Base-by-base conservation (phyloP, 176 grass and related monocot genomes). In the Chrysopogon serrulatus region DNA sequence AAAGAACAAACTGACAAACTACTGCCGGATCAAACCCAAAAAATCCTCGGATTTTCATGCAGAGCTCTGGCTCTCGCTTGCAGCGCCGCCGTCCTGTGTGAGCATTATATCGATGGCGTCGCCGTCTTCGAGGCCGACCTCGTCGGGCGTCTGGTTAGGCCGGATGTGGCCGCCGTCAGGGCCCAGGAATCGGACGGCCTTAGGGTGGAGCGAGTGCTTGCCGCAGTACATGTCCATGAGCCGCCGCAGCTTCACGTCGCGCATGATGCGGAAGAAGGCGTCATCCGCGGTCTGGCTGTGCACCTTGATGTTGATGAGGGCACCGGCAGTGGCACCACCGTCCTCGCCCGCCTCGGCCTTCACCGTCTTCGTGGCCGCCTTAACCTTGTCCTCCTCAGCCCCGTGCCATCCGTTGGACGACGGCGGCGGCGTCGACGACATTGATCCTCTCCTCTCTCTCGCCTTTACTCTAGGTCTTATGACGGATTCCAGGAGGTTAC, bases 101-200 rank as follows among this genome's bases (percentile, higher is more conserved):
- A 86, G 36, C 8, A 39, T 3, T 26, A 81, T 19, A 21, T 5
- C 0, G 61, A 82, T 87, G 10, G 2, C 18, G 61, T 66, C 62
- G 14, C 71, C 85, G 39, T 87, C 85, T 11, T 76, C 1, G 36
- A 87, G n/a, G 37, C 79, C 48, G 36, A 35, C 63, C 6, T 82
- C 48, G 23, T 82, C 48, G 15, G 23, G 36, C 34, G 78, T 68
- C 18, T 76, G 71, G 0, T 1, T 0, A 6, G 15, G 3, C 28
- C 7, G 5, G 49, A 82, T 47, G 39, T 8, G 0, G 2, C 12
- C 2, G 19, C 78, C 78, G 0, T 27, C 2, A 10, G 39, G 23
- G 60, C 10, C 12, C 11, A 87, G 23, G 79, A 87, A 76, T 37
- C 2, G 4, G 16, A 82, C 79, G 6, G 31, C 15, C n/a, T 3